Evolutionary conservation across 2,329 filamentous ascomycete species (phyloP).

Genomic region (Aspergillus floridensis): DNA sequence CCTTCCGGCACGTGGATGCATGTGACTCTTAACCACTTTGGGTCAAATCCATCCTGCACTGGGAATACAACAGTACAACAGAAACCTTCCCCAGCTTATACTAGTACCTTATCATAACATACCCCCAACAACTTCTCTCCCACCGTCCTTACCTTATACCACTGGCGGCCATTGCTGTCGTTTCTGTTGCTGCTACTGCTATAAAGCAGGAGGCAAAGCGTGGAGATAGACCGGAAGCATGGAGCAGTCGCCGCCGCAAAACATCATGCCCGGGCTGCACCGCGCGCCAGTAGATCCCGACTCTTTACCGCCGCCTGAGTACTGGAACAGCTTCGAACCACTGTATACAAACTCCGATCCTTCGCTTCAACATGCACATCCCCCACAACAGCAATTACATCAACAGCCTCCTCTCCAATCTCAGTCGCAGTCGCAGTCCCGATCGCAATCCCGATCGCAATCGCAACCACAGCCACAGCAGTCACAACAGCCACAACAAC

Average conservation of each 20-base stretch:
- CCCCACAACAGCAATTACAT: constrained; percentile 22
- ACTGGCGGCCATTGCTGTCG: no score
- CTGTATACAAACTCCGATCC: constrained; percentile 27
- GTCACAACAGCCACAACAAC: constrained; percentile 14
- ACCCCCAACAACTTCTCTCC: not conserved
- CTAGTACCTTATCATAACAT: constrained; percentile 6
- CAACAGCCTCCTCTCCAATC: constrained; percentile 13
- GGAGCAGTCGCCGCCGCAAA: constrained; percentile 35
- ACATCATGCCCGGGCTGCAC: constrained; percentile 29
- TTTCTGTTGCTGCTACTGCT: not conserved
- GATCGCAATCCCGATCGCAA: constrained; percentile 5
- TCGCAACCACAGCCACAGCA: constrained; percentile 22
- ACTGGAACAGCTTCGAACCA: constrained; percentile 37
- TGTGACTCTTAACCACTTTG: constrained; percentile 17
- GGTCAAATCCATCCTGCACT: not conserved
- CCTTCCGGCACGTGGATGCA: constrained; percentile 19
- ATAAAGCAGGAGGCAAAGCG: not conserved
- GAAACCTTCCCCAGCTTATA: not conserved
- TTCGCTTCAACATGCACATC: constrained; percentile 27
- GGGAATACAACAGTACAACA: not conserved
- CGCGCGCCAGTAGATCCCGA: constrained; percentile 27
- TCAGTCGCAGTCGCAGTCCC: constrained; percentile 20
- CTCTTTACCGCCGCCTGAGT: constrained; percentile 32
- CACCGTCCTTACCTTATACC: not conserved
- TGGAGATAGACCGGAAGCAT: constrained; percentile 24